phyloP scores from a whole-genome alignment of 2,329 filamentous ascomycete genomes.

The Dendryphion nanum region DNA sequence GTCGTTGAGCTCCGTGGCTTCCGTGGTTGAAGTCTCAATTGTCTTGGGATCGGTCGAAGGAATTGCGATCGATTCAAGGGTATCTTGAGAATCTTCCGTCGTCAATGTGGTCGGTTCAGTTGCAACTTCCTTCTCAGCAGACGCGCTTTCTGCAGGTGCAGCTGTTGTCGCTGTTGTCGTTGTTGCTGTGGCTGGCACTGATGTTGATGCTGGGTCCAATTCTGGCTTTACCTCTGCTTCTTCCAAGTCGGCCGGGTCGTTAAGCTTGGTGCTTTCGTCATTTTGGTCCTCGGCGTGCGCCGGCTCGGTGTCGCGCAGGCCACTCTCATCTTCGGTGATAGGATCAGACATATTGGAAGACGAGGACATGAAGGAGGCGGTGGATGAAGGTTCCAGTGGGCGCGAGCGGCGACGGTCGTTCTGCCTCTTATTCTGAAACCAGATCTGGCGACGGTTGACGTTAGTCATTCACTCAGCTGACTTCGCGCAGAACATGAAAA shows the following conservation, averaged over 20 bases:
- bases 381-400: slow-evolving; percentile 55
- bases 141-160: slow-evolving; percentile 3
- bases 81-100: slow-evolving; percentile 14
- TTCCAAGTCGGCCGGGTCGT: slow-evolving; percentile 1
- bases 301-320: slow-evolving; percentile 11
- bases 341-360: slow-evolving; percentile 38
- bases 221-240: background rate
- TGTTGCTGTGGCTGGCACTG: background rate
- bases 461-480: slow-evolving; percentile 25
- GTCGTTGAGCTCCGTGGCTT: slow-evolving; percentile 24
- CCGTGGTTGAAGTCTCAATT: slow-evolving; percentile 21
- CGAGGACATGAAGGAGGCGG: slow-evolving; percentile 34
- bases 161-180: background rate
- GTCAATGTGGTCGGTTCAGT: slow-evolving; percentile 1
- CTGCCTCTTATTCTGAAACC: slow-evolving; percentile 95
- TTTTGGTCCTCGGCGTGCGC: slow-evolving; percentile 7
- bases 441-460: slow-evolving; percentile 64
- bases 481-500: slow-evolving; percentile 1
- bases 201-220: background rate
- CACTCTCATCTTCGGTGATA: slow-evolving; percentile 27
- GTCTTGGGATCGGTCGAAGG: slow-evolving; percentile 23
- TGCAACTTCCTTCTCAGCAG: slow-evolving; percentile 11
- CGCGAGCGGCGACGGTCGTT: slow-evolving; percentile 88
- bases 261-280: background rate
- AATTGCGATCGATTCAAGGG: slow-evolving; percentile 16